A percentile compares a stretch with the other conserved stretches of the same genome.
Evolutionary conservation across 202 grass and related monocot species (phyloP).

Genomic region (Panicum virgatum): DNA sequence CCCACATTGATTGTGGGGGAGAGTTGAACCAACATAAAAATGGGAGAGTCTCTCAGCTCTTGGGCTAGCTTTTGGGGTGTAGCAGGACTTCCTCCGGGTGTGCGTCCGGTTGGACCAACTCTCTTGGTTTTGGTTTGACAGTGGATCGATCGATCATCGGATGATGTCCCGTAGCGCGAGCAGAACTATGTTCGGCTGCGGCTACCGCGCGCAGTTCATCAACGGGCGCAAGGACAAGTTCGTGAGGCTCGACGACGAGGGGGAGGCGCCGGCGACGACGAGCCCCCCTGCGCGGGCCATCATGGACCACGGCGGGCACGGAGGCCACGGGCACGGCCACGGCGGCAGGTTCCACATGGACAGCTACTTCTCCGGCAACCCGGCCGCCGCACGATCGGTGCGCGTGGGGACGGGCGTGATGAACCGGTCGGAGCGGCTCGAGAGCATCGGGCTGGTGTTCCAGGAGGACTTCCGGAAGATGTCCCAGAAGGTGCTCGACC

Average conservation of each 20-base stretch:
- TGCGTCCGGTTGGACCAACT: too few species aligned
- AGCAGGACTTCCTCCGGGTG: too few species aligned
- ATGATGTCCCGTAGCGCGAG: not conserved
- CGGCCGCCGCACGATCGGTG: not conserved
- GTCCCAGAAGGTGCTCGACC: slow-evolving; percentile 73
- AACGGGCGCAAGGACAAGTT: slow-evolving; percentile 65
- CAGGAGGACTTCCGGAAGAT: slow-evolving; percentile 67
- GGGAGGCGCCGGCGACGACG: not conserved
- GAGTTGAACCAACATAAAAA: too few species aligned
- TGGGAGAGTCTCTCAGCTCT: too few species aligned
- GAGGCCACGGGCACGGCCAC: not conserved
- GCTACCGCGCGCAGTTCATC: slow-evolving; percentile 55
- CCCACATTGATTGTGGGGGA: too few species aligned
- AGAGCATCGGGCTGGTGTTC: slow-evolving; percentile 59
- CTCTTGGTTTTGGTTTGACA: too few species aligned
- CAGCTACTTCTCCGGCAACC: slow-evolving; percentile 38
- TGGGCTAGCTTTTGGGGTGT: too few species aligned
- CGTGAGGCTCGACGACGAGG: slow-evolving; percentile 54
- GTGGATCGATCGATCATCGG: not conserved
- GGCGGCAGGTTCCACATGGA: slow-evolving; percentile 20
- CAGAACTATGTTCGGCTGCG: slow-evolving; percentile 52
- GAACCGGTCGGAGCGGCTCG: slow-evolving; percentile 58
- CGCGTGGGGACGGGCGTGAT: slow-evolving; percentile 37
- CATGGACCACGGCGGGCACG: slow-evolving; percentile 36
- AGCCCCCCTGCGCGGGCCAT: slow-evolving; percentile 36